These are phyloP conservation scores for Geranium incanum DNA, from an alignment of 441 rosid genomes.

Conservation along the genomic window DNA sequence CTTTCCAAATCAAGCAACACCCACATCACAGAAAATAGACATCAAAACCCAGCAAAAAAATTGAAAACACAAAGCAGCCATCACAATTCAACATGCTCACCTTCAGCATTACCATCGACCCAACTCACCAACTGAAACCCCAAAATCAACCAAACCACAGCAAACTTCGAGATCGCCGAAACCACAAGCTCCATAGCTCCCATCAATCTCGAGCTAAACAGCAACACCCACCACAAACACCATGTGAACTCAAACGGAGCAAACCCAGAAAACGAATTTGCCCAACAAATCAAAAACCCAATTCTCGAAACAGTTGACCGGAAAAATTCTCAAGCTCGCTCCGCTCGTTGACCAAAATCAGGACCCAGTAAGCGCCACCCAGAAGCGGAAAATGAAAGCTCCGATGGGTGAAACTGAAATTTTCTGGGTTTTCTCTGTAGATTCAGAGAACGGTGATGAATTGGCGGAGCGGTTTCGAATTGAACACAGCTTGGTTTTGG, in stretches of 20 bases:
- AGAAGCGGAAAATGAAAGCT: not conserved
- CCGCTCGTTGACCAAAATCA: not conserved
- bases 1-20: not conserved
- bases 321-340: not conserved
- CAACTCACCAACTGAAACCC: not conserved
- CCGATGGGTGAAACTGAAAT: not conserved
- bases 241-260: not conserved
- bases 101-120: slow-evolving; percentile 8
- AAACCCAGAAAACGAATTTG: not conserved
- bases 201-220: not conserved
- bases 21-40: not conserved
- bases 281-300: not conserved
- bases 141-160: not conserved
- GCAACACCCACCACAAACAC: not conserved
- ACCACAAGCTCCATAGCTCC: not conserved
- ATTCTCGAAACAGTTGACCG: not conserved
- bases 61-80: not conserved
- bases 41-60: not conserved
- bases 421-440: not conserved
- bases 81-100: not conserved
- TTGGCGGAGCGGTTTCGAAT: not conserved
- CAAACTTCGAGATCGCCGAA: not conserved
- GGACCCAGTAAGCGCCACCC: slow-evolving; percentile 7
- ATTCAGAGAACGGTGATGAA: not conserved
- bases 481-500: not conserved